Base-by-base conservation (phyloP, 805 yeast species). In the Candida koratica region DNA sequence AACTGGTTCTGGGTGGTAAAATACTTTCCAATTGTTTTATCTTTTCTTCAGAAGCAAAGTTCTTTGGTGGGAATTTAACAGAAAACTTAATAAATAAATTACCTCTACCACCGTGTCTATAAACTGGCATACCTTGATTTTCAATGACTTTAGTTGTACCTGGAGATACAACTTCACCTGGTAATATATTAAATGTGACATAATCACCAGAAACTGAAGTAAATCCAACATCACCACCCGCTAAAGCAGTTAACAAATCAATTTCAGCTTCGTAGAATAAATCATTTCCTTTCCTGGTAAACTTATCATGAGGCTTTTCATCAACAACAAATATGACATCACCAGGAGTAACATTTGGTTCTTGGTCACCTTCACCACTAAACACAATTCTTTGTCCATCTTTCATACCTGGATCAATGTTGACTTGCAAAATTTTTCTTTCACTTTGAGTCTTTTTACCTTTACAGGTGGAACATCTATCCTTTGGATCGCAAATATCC, bases 81-180 rank as follows among this genome's bases (percentile, higher is more conserved):
- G 78, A 79, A 67, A 93, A 93, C 58, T 84, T 81, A 50, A 93
- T 68, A 53, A 85, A 78, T 68, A 93, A 73, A 67, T 87, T 79
- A 64, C 99, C 99, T 53, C 61, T 72, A 45, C 88, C 86, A 60
- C 95, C 95, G 58, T 76, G 81, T 66, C 93, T 80, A 66, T 73
- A 81, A 47, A 90, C 69, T 48, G 98, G 99, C 98, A 93, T 93
- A 79, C 99, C 99, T 65, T 90, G 89, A 53, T 81, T 86, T 50
- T 83, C 87, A 45, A 93, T 68, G 37, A 87, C 87, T 67, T 87
- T 89, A 52, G 80, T 69, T 27, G 70, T 59, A 46, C 85, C 95
- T 34, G 97, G 97, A 20, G 88, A 53, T 45, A 93, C 83, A 43
- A 90, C 88, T 67, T 90, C 96, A 60, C 97, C 97, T 37, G 97